These are phyloP conservation scores for Penicillium sp. DNA, from an alignment of 2,329 filamentous ascomycete genomes.

Conservation along the genomic window DNA sequence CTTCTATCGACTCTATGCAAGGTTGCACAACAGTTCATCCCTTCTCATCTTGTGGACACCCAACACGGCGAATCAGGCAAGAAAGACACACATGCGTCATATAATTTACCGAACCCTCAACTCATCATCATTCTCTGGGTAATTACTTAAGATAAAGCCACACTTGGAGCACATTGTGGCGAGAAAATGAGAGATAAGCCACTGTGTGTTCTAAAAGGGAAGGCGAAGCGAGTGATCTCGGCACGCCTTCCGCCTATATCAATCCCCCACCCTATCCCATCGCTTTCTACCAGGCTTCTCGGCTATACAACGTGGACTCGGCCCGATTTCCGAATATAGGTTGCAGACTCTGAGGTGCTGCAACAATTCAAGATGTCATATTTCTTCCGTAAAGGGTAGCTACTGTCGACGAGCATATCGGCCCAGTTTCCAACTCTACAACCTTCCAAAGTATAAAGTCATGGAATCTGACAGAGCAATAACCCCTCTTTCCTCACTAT, in stretches of 20 bases:
- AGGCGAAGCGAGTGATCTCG: background rate
- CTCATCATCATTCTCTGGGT: background rate
- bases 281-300: background rate
- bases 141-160: background rate
- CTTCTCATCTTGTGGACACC: background rate
- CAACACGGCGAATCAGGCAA: background rate
- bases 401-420: background rate
- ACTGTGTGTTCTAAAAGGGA: background rate
- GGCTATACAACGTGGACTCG: background rate
- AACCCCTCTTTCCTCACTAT: too few species aligned
- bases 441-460: too few species aligned
- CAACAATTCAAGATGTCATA: too few species aligned
- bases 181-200: background rate
- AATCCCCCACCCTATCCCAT: background rate
- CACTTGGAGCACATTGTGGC: background rate
- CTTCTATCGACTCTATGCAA: background rate
- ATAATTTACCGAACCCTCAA: background rate
- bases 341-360: background rate
- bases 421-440: background rate
- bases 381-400: background rate
- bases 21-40: background rate
- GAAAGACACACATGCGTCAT: background rate
- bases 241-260: background rate
- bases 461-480: too few species aligned
- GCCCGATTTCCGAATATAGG: background rate